These are phyloP conservation scores for Saprolegnia parasitica DNA, from an alignment of 352 stramenopile genomes.

Conservation along the genomic window DNA sequence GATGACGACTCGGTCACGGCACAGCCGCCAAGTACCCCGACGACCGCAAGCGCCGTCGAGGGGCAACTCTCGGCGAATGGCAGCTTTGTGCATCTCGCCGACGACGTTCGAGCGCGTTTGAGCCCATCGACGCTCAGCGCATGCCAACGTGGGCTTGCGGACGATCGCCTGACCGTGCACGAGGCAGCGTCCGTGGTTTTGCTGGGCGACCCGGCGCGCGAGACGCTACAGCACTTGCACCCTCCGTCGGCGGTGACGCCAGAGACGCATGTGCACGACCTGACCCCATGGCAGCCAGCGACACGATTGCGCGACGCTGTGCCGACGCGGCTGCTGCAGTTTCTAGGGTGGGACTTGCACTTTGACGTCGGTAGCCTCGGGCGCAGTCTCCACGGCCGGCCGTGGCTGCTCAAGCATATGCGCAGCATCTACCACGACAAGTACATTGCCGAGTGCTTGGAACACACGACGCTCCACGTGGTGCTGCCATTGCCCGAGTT, in stretches of 20 bases:
- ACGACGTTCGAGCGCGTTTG: neutral
- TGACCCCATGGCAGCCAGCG: neutral
- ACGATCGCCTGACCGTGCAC: neutral
- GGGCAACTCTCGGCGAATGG: no score
- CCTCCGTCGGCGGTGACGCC: neutral
- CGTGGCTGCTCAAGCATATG: constrained; percentile 29
- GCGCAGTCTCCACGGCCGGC: neutral
- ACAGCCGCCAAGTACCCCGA: neutral
- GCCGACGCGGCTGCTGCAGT: constrained; percentile 11
- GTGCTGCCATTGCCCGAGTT: constrained; percentile 23
- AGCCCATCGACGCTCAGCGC: neutral
- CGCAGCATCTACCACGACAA: constrained; percentile 28
- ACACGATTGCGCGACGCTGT: neutral
- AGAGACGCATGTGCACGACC: neutral
- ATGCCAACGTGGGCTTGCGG: neutral
- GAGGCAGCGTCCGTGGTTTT: neutral
- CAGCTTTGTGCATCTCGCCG: neutral
- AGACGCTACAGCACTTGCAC: neutral
- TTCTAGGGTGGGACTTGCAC: constrained; percentile 13
- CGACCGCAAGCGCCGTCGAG: neutral
- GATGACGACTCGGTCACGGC: no score
- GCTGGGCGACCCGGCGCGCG: neutral
- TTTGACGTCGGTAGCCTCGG: neutral
- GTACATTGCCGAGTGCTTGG: constrained; percentile 22
- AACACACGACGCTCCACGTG: constrained; percentile 17